Evolutionary conservation across 1,284 basidiomycete species (phyloP).

Genomic region (Ustilago xerochloae): DNA sequence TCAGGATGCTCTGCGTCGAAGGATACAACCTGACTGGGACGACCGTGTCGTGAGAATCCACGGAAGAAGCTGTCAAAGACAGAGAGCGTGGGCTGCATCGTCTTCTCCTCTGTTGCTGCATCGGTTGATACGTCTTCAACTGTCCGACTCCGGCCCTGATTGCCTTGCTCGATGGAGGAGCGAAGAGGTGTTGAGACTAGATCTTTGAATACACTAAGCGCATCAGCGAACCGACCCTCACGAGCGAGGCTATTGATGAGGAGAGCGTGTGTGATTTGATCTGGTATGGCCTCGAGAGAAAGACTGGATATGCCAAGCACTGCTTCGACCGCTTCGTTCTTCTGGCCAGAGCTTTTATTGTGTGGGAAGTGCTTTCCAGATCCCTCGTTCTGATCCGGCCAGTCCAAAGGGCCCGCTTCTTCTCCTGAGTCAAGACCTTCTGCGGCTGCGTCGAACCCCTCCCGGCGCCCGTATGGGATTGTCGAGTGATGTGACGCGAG

Average conservation of each 20-base stretch:
- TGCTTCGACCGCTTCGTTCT: constrained; percentile 1
- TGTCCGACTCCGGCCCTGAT: background rate
- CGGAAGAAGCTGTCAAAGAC: constrained; percentile 46
- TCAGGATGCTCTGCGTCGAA: constrained; percentile 17
- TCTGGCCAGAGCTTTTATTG: background rate
- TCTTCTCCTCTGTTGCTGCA: background rate
- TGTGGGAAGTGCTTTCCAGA: too few relatives aligned
- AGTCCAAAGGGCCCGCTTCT: constrained; percentile 6
- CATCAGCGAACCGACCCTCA: constrained; percentile 37
- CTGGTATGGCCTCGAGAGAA: constrained; percentile 19
- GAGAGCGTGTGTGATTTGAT: constrained; percentile 31
- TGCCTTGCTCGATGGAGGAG: background rate
- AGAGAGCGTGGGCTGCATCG: constrained; percentile 26
- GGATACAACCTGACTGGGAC: constrained; percentile 1
- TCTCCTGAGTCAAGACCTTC: background rate
- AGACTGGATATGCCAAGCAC: constrained; percentile 15
- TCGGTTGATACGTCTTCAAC: background rate
- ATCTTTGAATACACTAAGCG: constrained; percentile 39
- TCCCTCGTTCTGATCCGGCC: constrained; percentile 17
- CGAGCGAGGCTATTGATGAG: constrained; percentile 34
- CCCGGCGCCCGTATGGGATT: constrained; percentile 10
- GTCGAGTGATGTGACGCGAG: constrained; percentile 9
- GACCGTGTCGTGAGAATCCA: constrained; percentile 27
- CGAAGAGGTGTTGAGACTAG: constrained; percentile 33
- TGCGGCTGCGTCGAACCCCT: background rate